Evolutionary conservation across 352 stramenopile species (phyloP).

Genomic region (Pythium utonaiense): DNA sequence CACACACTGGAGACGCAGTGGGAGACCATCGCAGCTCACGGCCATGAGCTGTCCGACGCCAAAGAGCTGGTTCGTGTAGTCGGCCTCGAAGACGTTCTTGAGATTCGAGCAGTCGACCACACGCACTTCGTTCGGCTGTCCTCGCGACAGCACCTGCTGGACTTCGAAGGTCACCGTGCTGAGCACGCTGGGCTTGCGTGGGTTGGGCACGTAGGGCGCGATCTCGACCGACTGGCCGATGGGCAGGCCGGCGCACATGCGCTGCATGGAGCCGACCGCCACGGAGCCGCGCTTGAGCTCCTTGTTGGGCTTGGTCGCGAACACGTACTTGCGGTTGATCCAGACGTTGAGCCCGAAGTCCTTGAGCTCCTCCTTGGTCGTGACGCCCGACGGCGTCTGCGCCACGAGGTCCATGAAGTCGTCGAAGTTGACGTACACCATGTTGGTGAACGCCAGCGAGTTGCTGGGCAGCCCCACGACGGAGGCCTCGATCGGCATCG

Average conservation of each 20-base stretch:
- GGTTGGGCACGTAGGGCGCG: conserved; percentile 53
- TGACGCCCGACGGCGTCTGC: conserved; percentile 53
- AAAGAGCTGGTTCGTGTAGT: conserved; percentile 78
- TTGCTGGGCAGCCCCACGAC: conserved; percentile 73
- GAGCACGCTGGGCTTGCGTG: conserved; percentile 37
- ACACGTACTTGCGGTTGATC: conserved; percentile 81
- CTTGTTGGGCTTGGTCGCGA: conserved; percentile 72
- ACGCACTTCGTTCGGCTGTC: conserved; percentile 48
- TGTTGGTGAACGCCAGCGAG: conserved; percentile 81
- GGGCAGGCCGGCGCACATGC: conserved; percentile 69
- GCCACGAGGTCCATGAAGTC: conserved; percentile 72
- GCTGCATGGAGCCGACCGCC: conserved; percentile 74
- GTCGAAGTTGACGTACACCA: conserved; percentile 71
- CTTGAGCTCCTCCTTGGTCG: conserved; percentile 66
- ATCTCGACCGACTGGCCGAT: conserved; percentile 64
- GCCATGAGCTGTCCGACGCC: conserved; percentile 68
- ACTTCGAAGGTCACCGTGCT: conserved; percentile 82
- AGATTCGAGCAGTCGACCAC: conserved; percentile 72
- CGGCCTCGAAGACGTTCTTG: conserved; percentile 61
- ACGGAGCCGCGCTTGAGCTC: conserved; percentile 53
- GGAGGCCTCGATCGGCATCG: conserved; percentile 54
- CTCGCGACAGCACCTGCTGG: conserved; percentile 69
- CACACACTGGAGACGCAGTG: conserved; percentile 63
- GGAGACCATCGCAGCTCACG: conserved; percentile 55
- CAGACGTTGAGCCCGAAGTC: conserved; percentile 77